Evolutionary conservation across 2,329 filamentous ascomycete species (phyloP).

Genomic region (Arthrinium puccinioides): DNA sequence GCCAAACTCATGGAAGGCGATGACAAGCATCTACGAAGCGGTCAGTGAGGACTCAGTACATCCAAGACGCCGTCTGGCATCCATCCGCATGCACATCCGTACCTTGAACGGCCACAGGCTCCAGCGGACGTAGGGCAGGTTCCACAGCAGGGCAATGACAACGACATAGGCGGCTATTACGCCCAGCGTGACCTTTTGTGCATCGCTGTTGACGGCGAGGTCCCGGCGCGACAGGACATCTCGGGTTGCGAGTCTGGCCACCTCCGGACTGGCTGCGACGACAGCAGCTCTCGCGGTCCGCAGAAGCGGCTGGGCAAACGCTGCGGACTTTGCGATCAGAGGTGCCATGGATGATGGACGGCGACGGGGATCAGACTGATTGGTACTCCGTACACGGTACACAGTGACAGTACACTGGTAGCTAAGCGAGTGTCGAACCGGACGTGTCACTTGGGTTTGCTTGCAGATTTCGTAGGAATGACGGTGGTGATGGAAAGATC

Average conservation of each 20-base stretch:
- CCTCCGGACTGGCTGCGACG: conserved; percentile 16
- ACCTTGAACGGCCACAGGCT: conserved; percentile 78
- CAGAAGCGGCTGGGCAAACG: conserved; percentile 14
- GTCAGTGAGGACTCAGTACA: background rate
- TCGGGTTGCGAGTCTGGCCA: conserved; percentile 15
- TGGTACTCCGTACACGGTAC: too few relatives aligned
- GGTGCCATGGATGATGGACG: conserved; percentile 23
- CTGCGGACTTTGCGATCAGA: conserved; percentile 10
- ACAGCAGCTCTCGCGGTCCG: conserved; percentile 17
- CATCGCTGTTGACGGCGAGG: conserved; percentile 53
- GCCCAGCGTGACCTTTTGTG: conserved; percentile 64
- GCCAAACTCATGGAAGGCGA: conserved; percentile 68
- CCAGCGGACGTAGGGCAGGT: conserved; percentile 68
- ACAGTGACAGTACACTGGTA: too few relatives aligned
- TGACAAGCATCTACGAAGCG: conserved; percentile 63
- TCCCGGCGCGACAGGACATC: conserved; percentile 39
- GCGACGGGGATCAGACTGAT: too few relatives aligned
- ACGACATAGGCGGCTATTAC: conserved; percentile 67
- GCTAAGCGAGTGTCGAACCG: too few relatives aligned
- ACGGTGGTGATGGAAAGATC: too few relatives aligned
- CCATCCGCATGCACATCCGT: conserved; percentile 7
- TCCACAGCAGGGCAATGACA: conserved; percentile 70
- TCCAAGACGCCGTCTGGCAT: too few relatives aligned
- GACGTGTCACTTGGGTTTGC: too few relatives aligned
- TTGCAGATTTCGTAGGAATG: too few relatives aligned